Percentiles rank a stretch among this genome's conserved stretches.
Evolutionary conservation across 2,329 filamentous ascomycete species (phyloP).

Genomic region (Leptosphaerulina australis): DNA sequence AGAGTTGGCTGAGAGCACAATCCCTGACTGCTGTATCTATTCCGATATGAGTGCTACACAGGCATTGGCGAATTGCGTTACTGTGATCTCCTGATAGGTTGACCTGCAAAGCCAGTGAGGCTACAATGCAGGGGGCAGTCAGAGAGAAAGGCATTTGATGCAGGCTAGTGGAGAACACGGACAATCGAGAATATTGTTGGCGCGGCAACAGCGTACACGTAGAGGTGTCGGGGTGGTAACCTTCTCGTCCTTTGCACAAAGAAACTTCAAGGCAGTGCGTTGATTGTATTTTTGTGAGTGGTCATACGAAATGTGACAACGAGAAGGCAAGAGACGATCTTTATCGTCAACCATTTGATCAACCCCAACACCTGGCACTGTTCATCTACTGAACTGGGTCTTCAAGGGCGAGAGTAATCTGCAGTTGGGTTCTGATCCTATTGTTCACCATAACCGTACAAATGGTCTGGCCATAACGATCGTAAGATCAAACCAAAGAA

Average conservation of each 20-base stretch:
- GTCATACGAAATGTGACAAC: constrained; percentile 2
- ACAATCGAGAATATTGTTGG: constrained; percentile 2
- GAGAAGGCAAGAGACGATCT: constrained; percentile 9
- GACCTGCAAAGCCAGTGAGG: neutral
- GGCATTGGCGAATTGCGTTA: neutral
- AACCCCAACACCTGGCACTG: constrained; percentile 2
- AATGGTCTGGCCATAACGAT: no score
- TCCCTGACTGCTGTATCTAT: neutral
- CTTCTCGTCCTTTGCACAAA: constrained; percentile 14
- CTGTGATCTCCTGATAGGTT: neutral
- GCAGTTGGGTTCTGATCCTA: neutral
- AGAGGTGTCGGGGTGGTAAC: neutral
- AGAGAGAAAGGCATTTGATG: neutral
- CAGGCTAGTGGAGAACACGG: neutral
- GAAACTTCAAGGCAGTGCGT: constrained; percentile 8
- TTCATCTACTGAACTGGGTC: neutral
- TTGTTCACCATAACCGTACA: neutral
- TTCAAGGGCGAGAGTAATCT: neutral
- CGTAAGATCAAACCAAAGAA: neutral
- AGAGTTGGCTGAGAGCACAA: neutral
- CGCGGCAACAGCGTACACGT: constrained; percentile 16
- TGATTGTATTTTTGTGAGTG: constrained; percentile 1
- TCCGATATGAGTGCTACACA: neutral
- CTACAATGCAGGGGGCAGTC: neutral
- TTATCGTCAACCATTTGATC: constrained; percentile 4